These are phyloP conservation scores for Populus hybrid DNA, from an alignment of 441 rosid genomes.

Conservation along the genomic window DNA sequence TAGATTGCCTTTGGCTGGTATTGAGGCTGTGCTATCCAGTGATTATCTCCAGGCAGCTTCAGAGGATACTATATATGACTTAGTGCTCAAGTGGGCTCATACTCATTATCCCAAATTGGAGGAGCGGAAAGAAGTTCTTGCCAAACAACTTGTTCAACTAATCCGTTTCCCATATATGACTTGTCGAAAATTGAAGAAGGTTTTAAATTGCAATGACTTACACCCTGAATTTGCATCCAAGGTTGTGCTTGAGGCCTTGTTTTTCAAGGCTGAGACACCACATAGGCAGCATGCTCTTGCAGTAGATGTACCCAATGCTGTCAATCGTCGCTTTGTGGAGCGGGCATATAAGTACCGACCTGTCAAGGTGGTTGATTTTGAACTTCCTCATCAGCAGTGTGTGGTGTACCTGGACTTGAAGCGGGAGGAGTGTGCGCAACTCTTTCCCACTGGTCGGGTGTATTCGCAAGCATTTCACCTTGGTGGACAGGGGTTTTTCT, in stretches of 20 bases:
- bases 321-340: conserved; percentile 52
- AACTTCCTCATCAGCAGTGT: conserved; percentile 72
- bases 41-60: conserved; percentile 66
- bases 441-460: conserved; percentile 58
- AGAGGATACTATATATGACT: conserved; percentile 71
- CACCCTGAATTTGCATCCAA: conserved; percentile 49
- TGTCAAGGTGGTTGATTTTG: conserved; percentile 77
- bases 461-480: conserved; percentile 73
- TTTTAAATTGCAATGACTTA: conserved; percentile 61
- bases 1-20: conserved; percentile 70
- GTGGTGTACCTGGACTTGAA: conserved; percentile 80
- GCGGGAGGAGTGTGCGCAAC: conserved; percentile 55
- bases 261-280: conserved; percentile 74
- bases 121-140: conserved; percentile 63
- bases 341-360: conserved; percentile 74
- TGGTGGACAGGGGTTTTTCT: conserved; percentile 77
- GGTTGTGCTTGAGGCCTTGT: conserved; percentile 79
- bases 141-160: conserved; percentile 50
- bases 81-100: conserved; percentile 71
- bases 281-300: conserved; percentile 48
- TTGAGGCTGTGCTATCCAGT: conserved; percentile 71
- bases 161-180: conserved; percentile 90
- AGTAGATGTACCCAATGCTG: conserved; percentile 37
- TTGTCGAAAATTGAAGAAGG: conserved; percentile 69
- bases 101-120: conserved; percentile 57